Conservation (phyloP, 768 basidiomycete species). For the Daedaleopsis sinensis region DNA sequence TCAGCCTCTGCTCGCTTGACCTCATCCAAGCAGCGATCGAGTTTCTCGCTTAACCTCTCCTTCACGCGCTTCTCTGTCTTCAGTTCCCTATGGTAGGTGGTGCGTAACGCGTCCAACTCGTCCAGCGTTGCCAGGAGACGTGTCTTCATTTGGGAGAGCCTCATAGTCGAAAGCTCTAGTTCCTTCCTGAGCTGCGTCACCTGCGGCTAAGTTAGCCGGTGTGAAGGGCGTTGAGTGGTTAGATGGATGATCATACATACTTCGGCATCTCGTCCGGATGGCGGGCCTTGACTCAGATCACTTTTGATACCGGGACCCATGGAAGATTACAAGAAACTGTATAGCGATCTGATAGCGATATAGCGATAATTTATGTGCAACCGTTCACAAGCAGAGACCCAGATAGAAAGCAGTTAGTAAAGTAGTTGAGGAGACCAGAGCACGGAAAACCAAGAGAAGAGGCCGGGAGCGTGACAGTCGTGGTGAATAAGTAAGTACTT, state of each 20-base stretch:
- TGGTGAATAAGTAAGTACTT: no score
- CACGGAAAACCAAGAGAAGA: no score
- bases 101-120: slow-evolving; percentile 47
- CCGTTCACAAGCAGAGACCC: neutral
- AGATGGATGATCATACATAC: neutral
- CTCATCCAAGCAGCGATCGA: slow-evolving; percentile 38
- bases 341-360: neutral
- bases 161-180: slow-evolving; percentile 8
- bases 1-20: slow-evolving; percentile 46
- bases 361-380: slow-evolving; percentile 7
- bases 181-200: slow-evolving; percentile 6
- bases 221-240: neutral
- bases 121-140: slow-evolving; percentile 55
- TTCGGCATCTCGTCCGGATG: neutral
- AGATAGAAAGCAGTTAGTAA: neutral
- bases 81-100: slow-evolving; percentile 44
- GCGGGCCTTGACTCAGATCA: neutral
- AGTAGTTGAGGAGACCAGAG: no score
- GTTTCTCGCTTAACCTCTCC: slow-evolving; percentile 38
- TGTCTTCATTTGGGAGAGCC: slow-evolving; percentile 42
- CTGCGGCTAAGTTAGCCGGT: neutral
- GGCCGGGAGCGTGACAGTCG: no score
- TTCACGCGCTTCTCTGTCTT: slow-evolving; percentile 35
- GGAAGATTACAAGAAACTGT: neutral
- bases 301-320: neutral